Conservation (phyloP, 176 grass and related monocot genomes). For the Rhynchospora breviuscula region DNA sequence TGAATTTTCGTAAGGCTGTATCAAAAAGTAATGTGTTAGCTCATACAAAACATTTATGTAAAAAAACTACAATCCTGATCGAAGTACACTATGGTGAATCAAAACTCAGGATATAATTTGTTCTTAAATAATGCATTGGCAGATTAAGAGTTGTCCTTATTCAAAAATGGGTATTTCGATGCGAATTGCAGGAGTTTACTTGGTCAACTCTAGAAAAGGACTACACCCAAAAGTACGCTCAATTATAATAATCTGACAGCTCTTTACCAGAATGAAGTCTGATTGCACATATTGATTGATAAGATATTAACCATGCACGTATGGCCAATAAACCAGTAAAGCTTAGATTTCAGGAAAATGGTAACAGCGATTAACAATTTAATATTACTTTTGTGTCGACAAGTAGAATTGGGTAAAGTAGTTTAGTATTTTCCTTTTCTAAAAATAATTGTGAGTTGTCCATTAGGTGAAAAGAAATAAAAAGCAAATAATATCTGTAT, state of each 20-base stretch:
- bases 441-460: not conserved
- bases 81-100: not conserved
- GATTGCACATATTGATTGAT: not conserved
- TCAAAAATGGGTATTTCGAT: not conserved
- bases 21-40: not conserved
- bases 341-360: not conserved
- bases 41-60: not conserved
- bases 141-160: not conserved
- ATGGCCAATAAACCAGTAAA: not conserved
- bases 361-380: not conserved
- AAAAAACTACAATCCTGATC: not conserved
- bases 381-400: not conserved
- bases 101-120: not conserved
- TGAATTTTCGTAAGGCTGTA: constrained; percentile 9
- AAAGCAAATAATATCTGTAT: not conserved
- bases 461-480: not conserved
- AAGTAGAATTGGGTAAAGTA: not conserved
- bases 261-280: not conserved
- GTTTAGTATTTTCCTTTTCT: not conserved
- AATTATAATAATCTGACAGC: not conserved
- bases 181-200: not conserved
- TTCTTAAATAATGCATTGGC: not conserved
- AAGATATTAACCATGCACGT: not conserved
- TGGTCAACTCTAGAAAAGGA: not conserved
- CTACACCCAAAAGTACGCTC: not conserved